These are phyloP conservation scores for Domatiomyces globalis DNA, from an alignment of 2,329 filamentous ascomycete species.

Conservation along the genomic window DNA sequence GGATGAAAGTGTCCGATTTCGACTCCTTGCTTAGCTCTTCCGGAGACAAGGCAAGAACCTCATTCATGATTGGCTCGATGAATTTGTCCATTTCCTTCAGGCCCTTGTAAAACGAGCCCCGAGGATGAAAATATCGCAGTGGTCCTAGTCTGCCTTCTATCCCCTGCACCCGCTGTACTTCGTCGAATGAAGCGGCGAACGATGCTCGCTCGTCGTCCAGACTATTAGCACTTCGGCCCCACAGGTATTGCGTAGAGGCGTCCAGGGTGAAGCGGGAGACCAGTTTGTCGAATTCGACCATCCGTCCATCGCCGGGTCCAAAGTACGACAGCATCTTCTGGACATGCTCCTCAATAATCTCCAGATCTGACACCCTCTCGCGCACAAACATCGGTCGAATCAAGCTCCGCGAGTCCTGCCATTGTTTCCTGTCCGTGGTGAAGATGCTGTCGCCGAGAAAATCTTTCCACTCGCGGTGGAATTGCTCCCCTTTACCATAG, in stretches of 20 bases:
- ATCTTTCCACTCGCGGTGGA: constrained; percentile 60
- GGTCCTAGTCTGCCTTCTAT: constrained; percentile 51
- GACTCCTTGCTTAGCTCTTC: constrained; percentile 57
- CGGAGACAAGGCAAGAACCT: constrained; percentile 52
- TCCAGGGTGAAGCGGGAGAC: constrained; percentile 77
- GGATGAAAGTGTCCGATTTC: constrained; percentile 71
- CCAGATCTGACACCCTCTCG: constrained; percentile 68
- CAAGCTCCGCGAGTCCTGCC: constrained; percentile 71
- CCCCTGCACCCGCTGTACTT: constrained; percentile 62
- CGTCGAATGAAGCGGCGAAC: constrained; percentile 70
- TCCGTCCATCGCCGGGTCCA: constrained; percentile 27
- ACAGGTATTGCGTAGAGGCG: constrained; percentile 70
- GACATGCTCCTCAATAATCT: constrained; percentile 69
- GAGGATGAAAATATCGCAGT: constrained; percentile 49
- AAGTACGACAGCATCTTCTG: constrained; percentile 57
- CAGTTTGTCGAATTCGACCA: constrained; percentile 59
- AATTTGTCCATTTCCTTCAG: constrained; percentile 61
- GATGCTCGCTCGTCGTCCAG: constrained; percentile 46
- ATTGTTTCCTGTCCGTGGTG: constrained; percentile 62
- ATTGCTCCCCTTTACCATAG: constrained; percentile 59
- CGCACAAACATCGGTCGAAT: constrained; percentile 78
- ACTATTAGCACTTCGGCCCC: constrained; percentile 59
- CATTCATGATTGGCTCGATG: constrained; percentile 63
- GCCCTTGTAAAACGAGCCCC: constrained; percentile 46
- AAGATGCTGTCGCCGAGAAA: constrained; percentile 80